Conservation (phyloP, 768 basidiomycete species). For the Boletus tylopilopsis region DNA sequence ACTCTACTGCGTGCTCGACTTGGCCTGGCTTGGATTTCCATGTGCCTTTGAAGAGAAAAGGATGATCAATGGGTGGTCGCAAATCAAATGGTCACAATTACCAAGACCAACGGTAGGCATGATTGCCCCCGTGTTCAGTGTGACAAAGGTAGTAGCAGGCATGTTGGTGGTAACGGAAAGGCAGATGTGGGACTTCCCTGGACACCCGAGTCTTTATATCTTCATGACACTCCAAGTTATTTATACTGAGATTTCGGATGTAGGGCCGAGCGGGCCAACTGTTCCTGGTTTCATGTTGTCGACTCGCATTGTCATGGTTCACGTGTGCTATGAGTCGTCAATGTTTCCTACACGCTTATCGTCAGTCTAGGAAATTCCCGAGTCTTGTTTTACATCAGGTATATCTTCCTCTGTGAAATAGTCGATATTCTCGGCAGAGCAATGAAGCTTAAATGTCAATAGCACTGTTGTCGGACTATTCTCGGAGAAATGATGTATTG, state of each 20-base stretch:
- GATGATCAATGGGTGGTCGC: not conserved
- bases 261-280: not conserved
- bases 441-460: no score
- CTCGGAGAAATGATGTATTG: no score
- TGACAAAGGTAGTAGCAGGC: constrained; percentile 48
- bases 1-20: constrained; percentile 71
- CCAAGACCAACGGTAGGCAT: constrained; percentile 77
- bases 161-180: constrained; percentile 28
- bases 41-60: constrained; percentile 47
- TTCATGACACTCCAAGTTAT: not conserved
- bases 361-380: constrained; percentile 46
- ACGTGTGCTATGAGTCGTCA: not conserved
- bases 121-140: constrained; percentile 71
- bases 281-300: not conserved
- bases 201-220: constrained; percentile 4
- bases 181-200: not conserved
- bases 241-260: constrained; percentile 4
- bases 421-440: no score
- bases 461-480: no score
- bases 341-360: constrained; percentile 11
- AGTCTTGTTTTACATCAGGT: no score
- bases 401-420: no score
- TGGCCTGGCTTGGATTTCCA: constrained; percentile 72
- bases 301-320: not conserved
- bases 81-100: constrained; percentile 17